A percentile compares a stretch with the other conserved stretches of the same genome.
phyloP scores from a whole-genome alignment of 495 filamentous ascomycete genomes.

The Penicillium fimorum region DNA sequence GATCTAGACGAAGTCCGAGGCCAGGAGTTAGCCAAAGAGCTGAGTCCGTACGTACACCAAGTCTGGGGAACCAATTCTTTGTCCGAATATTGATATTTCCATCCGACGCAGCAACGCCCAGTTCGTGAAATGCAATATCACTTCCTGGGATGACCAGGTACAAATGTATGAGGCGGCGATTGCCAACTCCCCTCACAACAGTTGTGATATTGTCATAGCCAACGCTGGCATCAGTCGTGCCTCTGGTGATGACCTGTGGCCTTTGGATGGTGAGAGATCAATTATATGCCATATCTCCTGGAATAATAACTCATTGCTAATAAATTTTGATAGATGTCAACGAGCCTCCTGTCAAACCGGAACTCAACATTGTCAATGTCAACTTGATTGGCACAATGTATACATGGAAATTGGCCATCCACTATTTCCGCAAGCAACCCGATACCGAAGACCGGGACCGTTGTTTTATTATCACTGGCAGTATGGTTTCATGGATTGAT shows the following conservation, averaged over 20 bases:
- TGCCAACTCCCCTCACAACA: neutral
- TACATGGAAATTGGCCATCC: constrained; percentile 42
- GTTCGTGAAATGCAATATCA: neutral
- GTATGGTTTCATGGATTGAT: constrained; percentile 34
- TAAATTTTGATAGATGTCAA: neutral
- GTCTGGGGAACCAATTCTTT: too few relatives aligned
- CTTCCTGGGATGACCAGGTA: neutral
- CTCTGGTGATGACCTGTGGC: constrained; percentile 30
- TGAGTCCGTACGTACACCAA: too few relatives aligned
- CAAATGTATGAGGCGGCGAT: neutral
- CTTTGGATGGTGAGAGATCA: constrained; percentile 30
- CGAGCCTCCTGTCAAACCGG: neutral
- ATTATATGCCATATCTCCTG: neutral
- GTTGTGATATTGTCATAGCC: constrained; percentile 29
- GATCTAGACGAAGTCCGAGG: too few relatives aligned
- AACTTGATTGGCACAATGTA: neutral
- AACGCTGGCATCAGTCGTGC: constrained; percentile 42
- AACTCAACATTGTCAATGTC: neutral
- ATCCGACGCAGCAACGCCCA: neutral
- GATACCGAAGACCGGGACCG: constrained; percentile 29
- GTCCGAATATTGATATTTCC: too few relatives aligned
- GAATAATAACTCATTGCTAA: neutral
- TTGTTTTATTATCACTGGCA: constrained; percentile 34
- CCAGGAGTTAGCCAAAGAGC: too few relatives aligned
- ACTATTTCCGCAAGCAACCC: constrained; percentile 42